A percentile compares a stretch with the other conserved stretches of the same genome.
Conservation (phyloP, 106 monocot species). For the Hemerocallis citrina region DNA sequence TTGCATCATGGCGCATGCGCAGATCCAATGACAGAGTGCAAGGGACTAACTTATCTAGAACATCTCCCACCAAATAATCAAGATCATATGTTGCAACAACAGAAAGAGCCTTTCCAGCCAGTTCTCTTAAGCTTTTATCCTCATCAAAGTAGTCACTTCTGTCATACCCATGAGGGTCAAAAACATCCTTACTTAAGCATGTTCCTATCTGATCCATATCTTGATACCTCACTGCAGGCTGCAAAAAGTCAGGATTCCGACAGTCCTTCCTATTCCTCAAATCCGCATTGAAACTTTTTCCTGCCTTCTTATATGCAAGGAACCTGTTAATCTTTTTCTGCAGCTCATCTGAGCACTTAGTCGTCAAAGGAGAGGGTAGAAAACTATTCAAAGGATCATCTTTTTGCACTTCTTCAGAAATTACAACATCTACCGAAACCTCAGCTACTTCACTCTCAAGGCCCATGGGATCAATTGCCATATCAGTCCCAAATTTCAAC, state of each 20-base stretch:
- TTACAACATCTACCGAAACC: conserved; percentile 9
- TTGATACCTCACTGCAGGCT: conserved; percentile 85
- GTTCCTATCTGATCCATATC: conserved; percentile 84
- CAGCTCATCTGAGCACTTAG: conserved; percentile 32
- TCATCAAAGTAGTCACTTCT: conserved; percentile 82
- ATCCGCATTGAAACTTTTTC: conserved; percentile 85
- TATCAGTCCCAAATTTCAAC: conserved; percentile 13
- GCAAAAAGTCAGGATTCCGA: conserved; percentile 87
- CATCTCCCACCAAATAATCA: no score
- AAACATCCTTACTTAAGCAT: conserved; percentile 88
- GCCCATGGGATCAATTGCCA: conserved; percentile 14
- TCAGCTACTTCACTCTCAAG: conserved; percentile 25
- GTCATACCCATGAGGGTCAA: conserved; percentile 84
- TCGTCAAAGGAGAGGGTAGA: conserved; percentile 20
- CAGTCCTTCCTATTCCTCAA: conserved; percentile 75
- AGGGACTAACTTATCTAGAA: no score
- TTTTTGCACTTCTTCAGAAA: conserved; percentile 15
- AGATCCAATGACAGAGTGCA: no score
- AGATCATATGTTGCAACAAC: no score
- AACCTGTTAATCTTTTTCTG: conserved; percentile 79
- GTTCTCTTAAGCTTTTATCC: no score
- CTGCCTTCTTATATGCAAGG: conserved; percentile 50
- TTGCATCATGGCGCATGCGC: no score
- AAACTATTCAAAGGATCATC: conserved; percentile 33
- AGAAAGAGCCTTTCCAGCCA: no score